Base-by-base conservation (phyloP, 2,329 filamentous ascomycete species). In the Apiospora rasikravindrae region DNA sequence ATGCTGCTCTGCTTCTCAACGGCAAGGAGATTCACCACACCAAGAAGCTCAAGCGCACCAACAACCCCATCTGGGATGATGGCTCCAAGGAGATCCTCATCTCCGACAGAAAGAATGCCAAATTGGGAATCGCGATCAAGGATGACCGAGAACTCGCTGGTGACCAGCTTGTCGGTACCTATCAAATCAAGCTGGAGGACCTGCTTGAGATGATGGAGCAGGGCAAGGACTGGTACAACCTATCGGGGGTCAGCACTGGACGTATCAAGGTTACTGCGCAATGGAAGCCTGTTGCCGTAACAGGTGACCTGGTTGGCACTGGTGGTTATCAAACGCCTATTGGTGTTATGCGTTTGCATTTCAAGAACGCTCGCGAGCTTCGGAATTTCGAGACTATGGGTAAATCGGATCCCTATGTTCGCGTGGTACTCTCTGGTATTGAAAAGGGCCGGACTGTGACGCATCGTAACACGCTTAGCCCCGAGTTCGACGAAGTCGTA, bases 11-110 rank as follows among this genome's bases (percentile, higher is more conserved):
- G 69, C 88, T 98, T 64, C 89, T 99, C 77, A 99, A 99, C 78
- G 93, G 94, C 74, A 97, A 96, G 83, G 93, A 97, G 80, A 89
- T 98, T 5, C 95, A 98, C 78, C 88, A 91, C 71, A 97, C 95
- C 70, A 94, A 95, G 84, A 97, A 95, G 82, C 88, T 98, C 78
- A 99, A 98, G 88, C 92, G 96, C 73, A 98, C 95, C 73, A 99
- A 99, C 84, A 96, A 98, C 78, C 96, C 96, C 10, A 95, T 99
- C 78, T 99, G 95, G 92, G 92, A 96, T 70, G 93, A 98, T 80
- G 94, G 94, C 8, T 93, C 91, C 76, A 98, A 98, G 84, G 96
- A 99, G 80, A 91, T 99, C 77, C 90, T 99, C 73, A 96, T 99
- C 80, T 98, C 95, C 0, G 95, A 99, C 80, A 92, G 94, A 74